A percentile compares a stretch with the other conserved stretches of the same genome.
Conservation (phyloP, 1,284 basidiomycete genomes). For the Vanrija sp. region DNA sequence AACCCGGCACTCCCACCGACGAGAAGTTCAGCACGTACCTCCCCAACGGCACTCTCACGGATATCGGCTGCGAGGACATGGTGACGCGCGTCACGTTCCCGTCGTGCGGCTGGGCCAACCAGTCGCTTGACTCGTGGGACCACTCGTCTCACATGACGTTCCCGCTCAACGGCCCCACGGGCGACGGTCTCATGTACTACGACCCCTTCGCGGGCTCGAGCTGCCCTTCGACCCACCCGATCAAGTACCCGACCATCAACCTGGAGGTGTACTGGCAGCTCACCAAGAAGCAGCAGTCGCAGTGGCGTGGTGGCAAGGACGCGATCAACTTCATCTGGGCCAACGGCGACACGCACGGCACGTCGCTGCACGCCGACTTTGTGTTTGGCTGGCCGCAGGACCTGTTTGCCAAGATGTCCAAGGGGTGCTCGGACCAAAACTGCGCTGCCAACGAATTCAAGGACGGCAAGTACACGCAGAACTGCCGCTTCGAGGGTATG, state of each 20-base stretch:
- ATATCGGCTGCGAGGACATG: neutral
- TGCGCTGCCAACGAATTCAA: constrained; percentile 4
- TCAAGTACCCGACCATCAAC: neutral
- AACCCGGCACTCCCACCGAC: constrained; percentile 26
- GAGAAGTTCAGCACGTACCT: constrained; percentile 7
- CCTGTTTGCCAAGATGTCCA: constrained; percentile 19
- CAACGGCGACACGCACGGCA: constrained; percentile 24
- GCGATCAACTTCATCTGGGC: constrained; percentile 6
- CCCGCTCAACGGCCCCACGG: neutral
- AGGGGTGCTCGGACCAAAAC: constrained; percentile 8
- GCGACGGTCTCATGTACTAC: neutral
- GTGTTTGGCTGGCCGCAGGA: constrained; percentile 18
- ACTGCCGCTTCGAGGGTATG: neutral
- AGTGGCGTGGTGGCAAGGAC: constrained; percentile 18
- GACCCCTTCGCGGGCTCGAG: constrained; percentile 7
- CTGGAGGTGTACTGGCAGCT: constrained; percentile 30
- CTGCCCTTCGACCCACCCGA: neutral
- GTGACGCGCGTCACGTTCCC: constrained; percentile 16
- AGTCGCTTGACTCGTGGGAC: constrained; percentile 24
- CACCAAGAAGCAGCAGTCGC: constrained; percentile 14
- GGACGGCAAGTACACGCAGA: neutral
- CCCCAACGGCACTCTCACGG: neutral
- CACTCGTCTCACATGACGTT: constrained; percentile 21
- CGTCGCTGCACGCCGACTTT: constrained; percentile 23
- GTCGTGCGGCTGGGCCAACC: constrained; percentile 29